Evolutionary conservation across 1,284 basidiomycete genomes (phyloP), one percentile per base, ranked within the genome.

Genomic region (Cryptococcus sp.): DNA sequence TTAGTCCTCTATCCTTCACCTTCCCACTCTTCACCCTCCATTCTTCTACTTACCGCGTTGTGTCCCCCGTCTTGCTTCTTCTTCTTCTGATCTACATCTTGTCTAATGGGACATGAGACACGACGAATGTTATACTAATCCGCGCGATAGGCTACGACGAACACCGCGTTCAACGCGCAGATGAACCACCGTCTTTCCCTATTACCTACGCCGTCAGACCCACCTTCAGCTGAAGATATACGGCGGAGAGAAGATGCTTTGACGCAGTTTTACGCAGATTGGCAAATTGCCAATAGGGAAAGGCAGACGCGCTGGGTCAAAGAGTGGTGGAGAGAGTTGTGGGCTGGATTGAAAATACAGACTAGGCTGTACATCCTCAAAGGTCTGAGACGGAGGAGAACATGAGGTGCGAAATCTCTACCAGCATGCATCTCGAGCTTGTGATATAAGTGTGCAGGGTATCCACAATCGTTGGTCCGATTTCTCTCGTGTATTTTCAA

Each of bases 311-410:
- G 53, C 41, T 77, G 75, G 75, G 73, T 77, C 2, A 59, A 55
- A 46, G 64, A 68, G 40, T 77, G 75, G 75, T 77, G 75, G 75
- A 53, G 67, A 46, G 73, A 77, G 45, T 56, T 75, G 23, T 76
- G 73, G 73, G 61, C 52, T 15, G 69, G 71, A 11, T 58, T 77
- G 59, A 72, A 66, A 64, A 66, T 69, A 43, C 72, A 77, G 57
- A 58, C 57, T 3, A 69, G 58, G 50, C 59, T 77, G 43, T 68
- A 75, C 49, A 22, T 62, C 15, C 43, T 61, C 20, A 50, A 62
- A 25, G 50, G 60, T 15, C 50, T 68, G 23, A 58, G 62, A 47
- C 52, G 66, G 50, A 26, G 41, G n/a, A n/a, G 41, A n/a, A 44
- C n/a, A 6, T 44, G 38, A 44, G 41, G 41, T 22, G 41, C 41